Evolutionary conservation across 2,329 filamentous ascomycete species (phyloP).

Genomic region (Pseudogymnoascus pannorum): DNA sequence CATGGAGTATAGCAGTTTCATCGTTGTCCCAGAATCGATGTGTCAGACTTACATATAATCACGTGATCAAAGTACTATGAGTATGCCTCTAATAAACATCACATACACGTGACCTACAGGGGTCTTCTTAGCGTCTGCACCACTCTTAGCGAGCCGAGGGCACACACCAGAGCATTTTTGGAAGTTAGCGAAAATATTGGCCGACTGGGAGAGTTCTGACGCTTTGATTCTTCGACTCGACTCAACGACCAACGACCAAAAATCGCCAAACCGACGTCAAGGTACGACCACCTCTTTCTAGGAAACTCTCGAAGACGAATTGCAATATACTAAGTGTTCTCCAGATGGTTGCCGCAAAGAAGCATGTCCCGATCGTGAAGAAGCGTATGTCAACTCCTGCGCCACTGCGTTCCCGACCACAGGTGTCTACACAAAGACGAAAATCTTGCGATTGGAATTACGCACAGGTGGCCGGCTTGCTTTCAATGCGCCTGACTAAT

Average conservation of each 20-base stretch:
- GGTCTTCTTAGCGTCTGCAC: constrained; percentile 12
- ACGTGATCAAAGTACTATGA: neutral
- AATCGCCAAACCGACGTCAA: constrained; percentile 15
- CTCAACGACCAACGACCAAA: constrained; percentile 10
- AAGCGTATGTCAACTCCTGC: constrained; percentile 71
- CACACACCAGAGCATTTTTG: constrained; percentile 11
- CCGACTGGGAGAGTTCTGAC: constrained; percentile 7
- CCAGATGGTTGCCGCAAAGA: constrained; percentile 98
- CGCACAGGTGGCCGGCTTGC: neutral
- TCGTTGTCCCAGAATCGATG: too few species aligned
- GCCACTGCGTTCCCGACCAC: constrained; percentile 10
- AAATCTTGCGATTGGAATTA: neutral
- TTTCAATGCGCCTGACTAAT: constrained; percentile 27
- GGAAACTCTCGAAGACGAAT: neutral
- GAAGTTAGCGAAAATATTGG: constrained; percentile 10
- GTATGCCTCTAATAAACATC: neutral
- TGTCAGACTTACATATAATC: neutral
- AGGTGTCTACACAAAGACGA: neutral
- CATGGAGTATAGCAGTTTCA: neutral
- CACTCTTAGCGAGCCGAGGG: constrained; percentile 19
- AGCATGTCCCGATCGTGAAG: constrained; percentile 99
- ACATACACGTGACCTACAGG: neutral
- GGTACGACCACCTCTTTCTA: constrained; percentile 18
- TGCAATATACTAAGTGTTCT: constrained; percentile 13
- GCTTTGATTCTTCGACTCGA: constrained; percentile 7